These are phyloP conservation scores for Lichtheimia ramosa DNA, from an alignment of 371 early-diverging fungal genomes.

Conservation along the genomic window DNA sequence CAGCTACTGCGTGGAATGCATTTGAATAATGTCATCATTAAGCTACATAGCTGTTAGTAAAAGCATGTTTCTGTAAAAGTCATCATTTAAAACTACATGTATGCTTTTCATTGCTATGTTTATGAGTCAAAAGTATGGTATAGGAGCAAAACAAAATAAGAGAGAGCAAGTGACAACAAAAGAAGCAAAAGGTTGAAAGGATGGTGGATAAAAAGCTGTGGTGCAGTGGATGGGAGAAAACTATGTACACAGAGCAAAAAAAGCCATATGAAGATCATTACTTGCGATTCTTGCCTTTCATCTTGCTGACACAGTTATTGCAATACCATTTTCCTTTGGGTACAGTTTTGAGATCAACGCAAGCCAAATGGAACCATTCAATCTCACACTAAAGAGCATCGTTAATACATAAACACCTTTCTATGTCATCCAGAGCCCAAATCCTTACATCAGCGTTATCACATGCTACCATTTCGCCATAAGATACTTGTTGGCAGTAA, in stretches of 20 bases:
- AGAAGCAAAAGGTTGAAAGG: not conserved
- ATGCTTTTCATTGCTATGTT: too few relatives aligned
- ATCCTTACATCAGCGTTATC: constrained; percentile 83
- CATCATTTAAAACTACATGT: too few relatives aligned
- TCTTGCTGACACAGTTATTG: constrained; percentile 64
- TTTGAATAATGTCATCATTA: too few relatives aligned
- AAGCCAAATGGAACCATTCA: constrained; percentile 96
- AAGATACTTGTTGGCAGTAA: constrained; percentile 93
- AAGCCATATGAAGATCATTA: constrained; percentile 12
- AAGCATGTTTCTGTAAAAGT: too few relatives aligned
- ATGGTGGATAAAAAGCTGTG: not conserved
- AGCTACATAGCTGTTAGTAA: too few relatives aligned
- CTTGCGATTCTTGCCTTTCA: constrained; percentile 59
- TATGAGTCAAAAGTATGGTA: too few relatives aligned
- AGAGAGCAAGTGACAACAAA: not conserved
- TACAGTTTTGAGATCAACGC: constrained; percentile 83
- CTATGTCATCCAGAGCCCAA: not conserved
- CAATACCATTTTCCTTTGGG: constrained; percentile 96
- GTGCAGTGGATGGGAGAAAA: not conserved
- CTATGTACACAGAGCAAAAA: not conserved
- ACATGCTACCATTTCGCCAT: constrained; percentile 97
- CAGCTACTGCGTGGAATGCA: too few relatives aligned
- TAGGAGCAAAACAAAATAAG: too few relatives aligned
- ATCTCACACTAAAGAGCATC: constrained; percentile 68
- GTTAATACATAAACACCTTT: not conserved